A percentile compares a stretch with the other conserved stretches of the same genome.
Conservation (phyloP, 345 rosid genomes). For the Mercurialis annua region DNA sequence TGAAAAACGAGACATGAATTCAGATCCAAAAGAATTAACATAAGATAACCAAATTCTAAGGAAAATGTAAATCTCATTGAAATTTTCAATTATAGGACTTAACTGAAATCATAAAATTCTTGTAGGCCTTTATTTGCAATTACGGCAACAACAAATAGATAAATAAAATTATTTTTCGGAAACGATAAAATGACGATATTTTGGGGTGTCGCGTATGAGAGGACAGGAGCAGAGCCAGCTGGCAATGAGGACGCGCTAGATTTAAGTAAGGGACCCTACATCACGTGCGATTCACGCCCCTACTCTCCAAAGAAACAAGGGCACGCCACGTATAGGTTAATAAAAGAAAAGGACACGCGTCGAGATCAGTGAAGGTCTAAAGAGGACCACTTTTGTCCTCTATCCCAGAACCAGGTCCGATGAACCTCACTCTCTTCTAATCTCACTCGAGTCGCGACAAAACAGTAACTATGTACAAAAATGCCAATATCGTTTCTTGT, state of each 20-base stretch:
- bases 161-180: constrained; percentile 4
- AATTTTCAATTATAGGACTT: too few relatives aligned
- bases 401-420: constrained; percentile 26
- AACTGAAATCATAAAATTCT: too few relatives aligned
- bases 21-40: too few relatives aligned
- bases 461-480: constrained; percentile 12
- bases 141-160: too few relatives aligned
- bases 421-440: constrained; percentile 6
- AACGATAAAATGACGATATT: constrained; percentile 1
- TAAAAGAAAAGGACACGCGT: constrained; percentile 24
- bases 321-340: neutral
- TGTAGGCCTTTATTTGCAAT: too few relatives aligned
- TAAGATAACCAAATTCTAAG: too few relatives aligned
- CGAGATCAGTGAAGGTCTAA: constrained; percentile 15
- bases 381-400: constrained; percentile 33
- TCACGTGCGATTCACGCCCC: constrained; percentile 46
- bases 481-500: constrained; percentile 11
- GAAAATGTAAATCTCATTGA: too few relatives aligned
- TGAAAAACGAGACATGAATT: too few relatives aligned
- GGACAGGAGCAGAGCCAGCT: constrained; percentile 36
- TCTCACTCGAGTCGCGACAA: constrained; percentile 35
- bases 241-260: constrained; percentile 23
- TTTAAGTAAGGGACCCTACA: constrained; percentile 33
- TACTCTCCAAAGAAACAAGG: neutral
- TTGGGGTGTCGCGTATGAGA: constrained; percentile 32